These are phyloP conservation scores for Metroxylon sagu DNA, from an alignment of 176 grass and related monocot genomes.

Conservation along the genomic window DNA sequence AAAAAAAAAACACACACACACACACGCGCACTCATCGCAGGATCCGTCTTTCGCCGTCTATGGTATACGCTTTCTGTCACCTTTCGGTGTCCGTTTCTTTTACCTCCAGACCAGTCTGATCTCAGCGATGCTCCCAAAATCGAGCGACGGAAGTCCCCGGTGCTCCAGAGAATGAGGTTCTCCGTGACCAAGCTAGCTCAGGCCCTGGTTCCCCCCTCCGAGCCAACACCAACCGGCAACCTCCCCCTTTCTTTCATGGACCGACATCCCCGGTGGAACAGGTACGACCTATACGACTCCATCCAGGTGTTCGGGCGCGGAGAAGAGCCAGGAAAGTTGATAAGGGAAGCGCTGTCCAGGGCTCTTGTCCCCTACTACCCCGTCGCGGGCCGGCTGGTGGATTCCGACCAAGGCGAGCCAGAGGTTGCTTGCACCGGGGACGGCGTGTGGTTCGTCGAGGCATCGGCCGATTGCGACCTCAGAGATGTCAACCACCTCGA, in stretches of 20 bases:
- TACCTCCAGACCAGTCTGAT: too few species aligned
- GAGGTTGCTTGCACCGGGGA: slow-evolving; percentile 61
- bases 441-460: slow-evolving; percentile 69
- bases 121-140: too few species aligned
- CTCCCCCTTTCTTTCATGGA: slow-evolving; percentile 70
- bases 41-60: too few species aligned
- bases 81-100: too few species aligned
- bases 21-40: too few species aligned
- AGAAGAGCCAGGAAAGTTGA: background rate
- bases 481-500: slow-evolving; percentile 55
- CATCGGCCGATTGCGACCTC: slow-evolving; percentile 43
- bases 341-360: slow-evolving; percentile 37
- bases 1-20: too few species aligned
- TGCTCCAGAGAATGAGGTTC: slow-evolving; percentile 7
- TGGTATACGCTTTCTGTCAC: too few species aligned
- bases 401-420: slow-evolving; percentile 24
- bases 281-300: slow-evolving; percentile 49
- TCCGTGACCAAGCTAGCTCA: slow-evolving; percentile 40
- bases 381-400: slow-evolving; percentile 46
- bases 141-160: too few species aligned
- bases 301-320: slow-evolving; percentile 45
- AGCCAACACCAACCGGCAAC: slow-evolving; percentile 22
- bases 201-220: slow-evolving; percentile 24
- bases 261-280: slow-evolving; percentile 27
- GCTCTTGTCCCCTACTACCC: slow-evolving; percentile 68